Base-by-base conservation (phyloP, 192 early-diverging fungal species). In the Spizellomyces sp. region DNA sequence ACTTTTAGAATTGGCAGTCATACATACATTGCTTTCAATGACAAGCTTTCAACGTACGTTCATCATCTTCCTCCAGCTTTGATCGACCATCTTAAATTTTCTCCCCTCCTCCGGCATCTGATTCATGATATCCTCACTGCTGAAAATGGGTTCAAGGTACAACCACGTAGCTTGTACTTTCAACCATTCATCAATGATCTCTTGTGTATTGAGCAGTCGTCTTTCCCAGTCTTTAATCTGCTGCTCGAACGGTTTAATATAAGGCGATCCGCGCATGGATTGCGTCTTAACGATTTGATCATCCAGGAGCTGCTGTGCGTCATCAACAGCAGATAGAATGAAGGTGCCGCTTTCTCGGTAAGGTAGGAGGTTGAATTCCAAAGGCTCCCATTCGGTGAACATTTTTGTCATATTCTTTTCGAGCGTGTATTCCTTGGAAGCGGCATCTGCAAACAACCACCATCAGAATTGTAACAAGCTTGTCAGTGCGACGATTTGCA, bases 231-330 rank as follows among this genome's bases (percentile, higher is more conserved):
- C 87, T 69, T 83, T 86, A 60, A 87, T 83, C 70, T 88, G 77
- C 44, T 70, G 64, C 66, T 88, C 87, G 64, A 88, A 88, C 27
- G 87, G 87, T 57, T 88, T 88, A 47, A 88, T 88, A 70, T 82
- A 88, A 14, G 87, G 86, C 8, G 84, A 86, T n/a, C 86, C 86
- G 12, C 87, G 82, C 87, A 88, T 88, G 9, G 86, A 88, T 58
- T 88, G 87, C 22, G 87, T 88, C 66, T 88, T 88, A 6, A 88
- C 87, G 68, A 88, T 88, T 62, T 88, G 87, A 66, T 88, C 87
- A 66, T 88, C 87, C 6, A 88, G 73, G 6, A 88, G 72, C 57
- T 88, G 87, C 73, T 88, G 87, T 3, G 82, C 81, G 21, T 88
- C 87, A 58, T 88, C 87, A 15, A 88, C 80, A 4, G 74, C 73